Percentiles rank a stretch among this genome's conserved stretches.
phyloP scores from a whole-genome alignment of 345 rosid genomes.

The Kandelia obovata region DNA sequence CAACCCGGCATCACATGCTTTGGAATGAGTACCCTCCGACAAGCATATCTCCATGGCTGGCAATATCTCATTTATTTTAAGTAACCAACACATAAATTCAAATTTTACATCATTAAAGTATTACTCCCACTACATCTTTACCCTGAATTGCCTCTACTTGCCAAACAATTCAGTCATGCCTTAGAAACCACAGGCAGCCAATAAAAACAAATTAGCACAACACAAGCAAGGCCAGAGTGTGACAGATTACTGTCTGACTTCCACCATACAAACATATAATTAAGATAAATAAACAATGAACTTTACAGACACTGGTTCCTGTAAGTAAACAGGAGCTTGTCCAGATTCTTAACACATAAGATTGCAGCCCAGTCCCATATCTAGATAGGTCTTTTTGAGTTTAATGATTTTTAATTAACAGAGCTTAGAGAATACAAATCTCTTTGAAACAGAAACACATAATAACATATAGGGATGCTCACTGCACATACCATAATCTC shows the following conservation, averaged over 20 bases:
- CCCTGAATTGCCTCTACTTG: too few species aligned
- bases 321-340: conserved; percentile 24
- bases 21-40: conserved; percentile 25
- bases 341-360: conserved; percentile 16
- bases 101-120: conserved; percentile 17
- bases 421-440: conserved; percentile 14
- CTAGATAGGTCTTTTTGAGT: conserved; percentile 19
- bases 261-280: conserved; percentile 21
- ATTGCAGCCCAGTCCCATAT: conserved; percentile 20
- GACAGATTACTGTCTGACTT: conserved; percentile 19
- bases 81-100: background rate
- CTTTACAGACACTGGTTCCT: conserved; percentile 40
- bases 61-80: conserved; percentile 26
- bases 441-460: conserved; percentile 6
- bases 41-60: conserved; percentile 26
- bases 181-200: background rate
- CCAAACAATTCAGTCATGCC: too few species aligned
- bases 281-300: conserved; percentile 25
- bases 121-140: too few species aligned
- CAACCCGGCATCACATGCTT: conserved; percentile 30
- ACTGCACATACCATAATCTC: conserved; percentile 24
- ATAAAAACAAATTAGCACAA: background rate
- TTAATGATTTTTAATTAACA: conserved; percentile 18
- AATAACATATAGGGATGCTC: conserved; percentile 7
- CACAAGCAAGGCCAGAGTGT: background rate